Base-by-base conservation (phyloP, 768 basidiomycete species). In the Suillus subluteus region DNA sequence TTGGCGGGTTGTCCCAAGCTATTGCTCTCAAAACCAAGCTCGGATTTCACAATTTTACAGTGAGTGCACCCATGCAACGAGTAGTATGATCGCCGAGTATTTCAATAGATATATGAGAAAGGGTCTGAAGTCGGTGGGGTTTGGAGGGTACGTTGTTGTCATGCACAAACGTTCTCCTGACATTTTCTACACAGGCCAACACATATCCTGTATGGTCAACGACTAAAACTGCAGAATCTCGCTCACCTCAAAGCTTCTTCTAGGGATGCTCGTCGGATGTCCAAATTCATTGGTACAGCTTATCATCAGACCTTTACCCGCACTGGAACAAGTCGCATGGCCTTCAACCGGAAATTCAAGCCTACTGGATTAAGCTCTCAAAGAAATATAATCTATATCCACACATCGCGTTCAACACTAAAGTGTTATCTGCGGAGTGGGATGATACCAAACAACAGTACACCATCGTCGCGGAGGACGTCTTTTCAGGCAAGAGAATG, bases 341-440 rank as follows among this genome's bases (percentile, higher is more conserved):
- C 9, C 73, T 73, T 8, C 82, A 85, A 63, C 65, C 75, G 18
- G 79, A 84, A 30, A 82, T 83, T 18, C 79, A 80, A 40, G 71
- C 71, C 6, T 86, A 86, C 73, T 82, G 83, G 82, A 68, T 75
- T 21, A 63, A 70, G 32, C 73, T 87, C 26, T 68, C 80, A 5
- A 70, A 75, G 30, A 87, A 84, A 70, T 80, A 87, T 67, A 68
- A 73, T 15, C 71, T 88, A 7, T 75, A 75, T 46, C 70, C 77
- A 2, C 76, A 79, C 50, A 81, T 86, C 64, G 63, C 71, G 6
- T 84, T 85, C 76, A 77, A 83, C 68, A 78, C 76, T 26, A 76
- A 76, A 38, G 85, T 88, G 41, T 59, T 80, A 46, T 78, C 76
- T 4, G 84, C 81, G 0, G 73, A 75, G 37, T 89, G 88, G 88